Conservation (phyloP, 140 eudicot species). For the Stevia rebaudiana region DNA sequence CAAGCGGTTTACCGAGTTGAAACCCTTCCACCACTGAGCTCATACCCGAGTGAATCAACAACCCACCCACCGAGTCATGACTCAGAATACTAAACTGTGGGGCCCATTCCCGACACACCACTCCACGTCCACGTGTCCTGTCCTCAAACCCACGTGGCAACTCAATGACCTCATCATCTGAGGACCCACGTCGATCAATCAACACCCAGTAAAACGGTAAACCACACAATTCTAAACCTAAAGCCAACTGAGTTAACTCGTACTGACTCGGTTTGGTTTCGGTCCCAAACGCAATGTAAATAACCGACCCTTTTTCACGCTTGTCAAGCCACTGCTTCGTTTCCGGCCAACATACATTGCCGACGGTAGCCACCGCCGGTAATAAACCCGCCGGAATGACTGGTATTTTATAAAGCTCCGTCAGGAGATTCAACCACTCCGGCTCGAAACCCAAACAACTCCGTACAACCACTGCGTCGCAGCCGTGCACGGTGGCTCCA, state of each 20-base stretch:
- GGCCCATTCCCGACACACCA: constrained; percentile 44
- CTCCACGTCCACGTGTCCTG: constrained; percentile 32
- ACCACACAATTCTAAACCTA: constrained; percentile 25
- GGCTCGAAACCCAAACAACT: constrained; percentile 8
- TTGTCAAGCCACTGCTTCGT: constrained; percentile 30
- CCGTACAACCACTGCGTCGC: constrained; percentile 24
- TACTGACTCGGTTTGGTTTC: constrained; percentile 39
- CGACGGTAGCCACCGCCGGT: background rate
- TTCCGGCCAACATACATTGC: constrained; percentile 20
- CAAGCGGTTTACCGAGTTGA: constrained; percentile 30
- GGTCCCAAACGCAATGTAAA: constrained; percentile 40
- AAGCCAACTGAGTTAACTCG: constrained; percentile 15
- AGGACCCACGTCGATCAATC: constrained; percentile 14
- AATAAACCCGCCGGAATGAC: background rate
- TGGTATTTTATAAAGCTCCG: background rate
- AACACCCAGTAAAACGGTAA: constrained; percentile 33
- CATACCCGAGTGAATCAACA: constrained; percentile 49
- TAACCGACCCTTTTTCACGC: constrained; percentile 32
- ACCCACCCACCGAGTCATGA: constrained; percentile 51
- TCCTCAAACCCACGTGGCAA: constrained; percentile 47
- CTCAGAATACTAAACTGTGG: constrained; percentile 47
- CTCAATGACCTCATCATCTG: constrained; percentile 16
- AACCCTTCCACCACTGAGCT: constrained; percentile 41
- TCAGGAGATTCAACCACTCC: background rate
- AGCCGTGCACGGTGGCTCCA: constrained; percentile 17